Conservation (phyloP, 2,329 filamentous ascomycete species). For the Cyphellophora attinorum region DNA sequence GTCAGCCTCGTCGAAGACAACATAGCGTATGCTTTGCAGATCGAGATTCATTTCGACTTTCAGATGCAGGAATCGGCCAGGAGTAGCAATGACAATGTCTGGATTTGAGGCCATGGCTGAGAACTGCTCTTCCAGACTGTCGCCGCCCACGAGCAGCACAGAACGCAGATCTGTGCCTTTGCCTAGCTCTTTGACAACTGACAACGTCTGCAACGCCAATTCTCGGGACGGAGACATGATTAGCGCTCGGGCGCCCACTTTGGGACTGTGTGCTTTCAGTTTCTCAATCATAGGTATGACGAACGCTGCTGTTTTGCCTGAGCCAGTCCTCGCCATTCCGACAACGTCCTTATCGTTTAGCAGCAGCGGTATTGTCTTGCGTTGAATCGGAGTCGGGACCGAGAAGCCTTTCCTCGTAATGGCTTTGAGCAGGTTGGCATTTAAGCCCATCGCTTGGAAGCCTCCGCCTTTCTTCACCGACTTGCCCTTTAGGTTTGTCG, state of each 20-base stretch:
- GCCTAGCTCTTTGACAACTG: constrained; percentile 91
- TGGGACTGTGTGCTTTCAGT: constrained; percentile 75
- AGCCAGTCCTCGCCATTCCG: constrained; percentile 97
- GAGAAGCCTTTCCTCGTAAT: constrained; percentile 92
- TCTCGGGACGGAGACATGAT: constrained; percentile 90
- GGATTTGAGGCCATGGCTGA: constrained; percentile 86
- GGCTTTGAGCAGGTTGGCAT: constrained; percentile 73
- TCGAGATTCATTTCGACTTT: constrained; percentile 95
- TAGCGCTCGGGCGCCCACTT: constrained; percentile 75
- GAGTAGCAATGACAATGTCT: constrained; percentile 94
- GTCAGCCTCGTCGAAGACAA: constrained; percentile 97
- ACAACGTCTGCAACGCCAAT: constrained; percentile 85
- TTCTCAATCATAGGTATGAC: constrained; percentile 97
- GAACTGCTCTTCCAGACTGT: constrained; percentile 93
- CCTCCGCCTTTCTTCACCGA: constrained; percentile 91
- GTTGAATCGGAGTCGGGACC: constrained; percentile 92
- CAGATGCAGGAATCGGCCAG: constrained; percentile 88
- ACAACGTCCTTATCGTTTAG: constrained; percentile 91
- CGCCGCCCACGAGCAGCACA: constrained; percentile 87
- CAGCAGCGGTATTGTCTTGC: constrained; percentile 89
- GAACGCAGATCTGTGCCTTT: constrained; percentile 83
- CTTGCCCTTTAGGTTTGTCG: constrained; percentile 70
- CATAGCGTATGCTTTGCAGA: constrained; percentile 82
- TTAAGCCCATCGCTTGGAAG: constrained; percentile 91
- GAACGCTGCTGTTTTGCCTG: constrained; percentile 95